These are phyloP conservation scores for Liriodendron chinense DNA, from an alignment of 164 flowering plant genomes.

Conservation along the genomic window DNA sequence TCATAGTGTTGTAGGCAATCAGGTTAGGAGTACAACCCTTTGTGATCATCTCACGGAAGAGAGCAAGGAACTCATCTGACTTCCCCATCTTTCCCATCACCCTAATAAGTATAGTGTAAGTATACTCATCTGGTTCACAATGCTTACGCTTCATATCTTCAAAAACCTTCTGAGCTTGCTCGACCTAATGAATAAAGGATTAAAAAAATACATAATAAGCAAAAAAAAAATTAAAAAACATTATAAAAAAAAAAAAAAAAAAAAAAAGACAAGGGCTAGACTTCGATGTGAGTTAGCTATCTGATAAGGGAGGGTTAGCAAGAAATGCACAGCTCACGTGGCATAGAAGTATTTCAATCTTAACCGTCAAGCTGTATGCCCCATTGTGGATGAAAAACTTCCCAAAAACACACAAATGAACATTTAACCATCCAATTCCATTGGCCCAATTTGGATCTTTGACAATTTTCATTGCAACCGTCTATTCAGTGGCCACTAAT, in stretches of 20 bases:
- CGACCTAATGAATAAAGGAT: constrained; percentile 60
- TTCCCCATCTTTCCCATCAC: constrained; percentile 69
- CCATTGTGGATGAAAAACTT: too few species aligned
- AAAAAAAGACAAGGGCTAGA: neutral
- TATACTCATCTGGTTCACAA: constrained; percentile 82
- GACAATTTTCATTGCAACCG: too few species aligned
- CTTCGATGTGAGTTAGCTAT: neutral
- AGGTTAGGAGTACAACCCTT: constrained; percentile 58
- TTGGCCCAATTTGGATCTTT: too few species aligned
- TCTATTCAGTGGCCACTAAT: too few species aligned
- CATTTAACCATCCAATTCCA: too few species aligned
- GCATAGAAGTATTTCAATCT: too few species aligned
- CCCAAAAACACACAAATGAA: too few species aligned
- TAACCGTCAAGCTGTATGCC: too few species aligned
- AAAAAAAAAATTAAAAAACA: constrained; percentile 9
- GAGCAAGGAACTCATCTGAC: constrained; percentile 52
- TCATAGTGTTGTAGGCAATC: constrained; percentile 76
- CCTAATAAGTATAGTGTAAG: constrained; percentile 83
- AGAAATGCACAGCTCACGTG: too few species aligned
- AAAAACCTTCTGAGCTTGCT: constrained; percentile 61
- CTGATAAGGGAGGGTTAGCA: too few species aligned
- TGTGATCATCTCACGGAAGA: constrained; percentile 76
- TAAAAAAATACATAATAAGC: constrained; percentile 32
- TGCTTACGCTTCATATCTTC: constrained; percentile 75
- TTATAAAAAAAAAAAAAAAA: too few species aligned